A percentile compares a stretch with the other conserved stretches of the same genome.
Conservation (phyloP, 768 basidiomycete species). For the Porpolomopsis calyptriformis region DNA sequence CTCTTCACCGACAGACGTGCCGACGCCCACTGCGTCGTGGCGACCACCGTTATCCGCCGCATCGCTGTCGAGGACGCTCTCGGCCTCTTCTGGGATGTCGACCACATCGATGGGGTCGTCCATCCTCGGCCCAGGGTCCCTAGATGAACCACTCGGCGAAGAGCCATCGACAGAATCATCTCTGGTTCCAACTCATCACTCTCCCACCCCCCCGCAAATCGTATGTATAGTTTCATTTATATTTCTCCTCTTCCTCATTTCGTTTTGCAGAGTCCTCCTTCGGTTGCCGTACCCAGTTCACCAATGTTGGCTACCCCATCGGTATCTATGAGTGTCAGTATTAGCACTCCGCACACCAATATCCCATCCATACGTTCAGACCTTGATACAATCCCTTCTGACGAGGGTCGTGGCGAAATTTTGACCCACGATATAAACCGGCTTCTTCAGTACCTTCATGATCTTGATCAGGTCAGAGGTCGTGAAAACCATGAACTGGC, state of each 20-base stretch:
- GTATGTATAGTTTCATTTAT: slow-evolving; percentile 22
- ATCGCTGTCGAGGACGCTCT: slow-evolving; percentile 3
- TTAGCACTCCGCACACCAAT: slow-evolving; percentile 38
- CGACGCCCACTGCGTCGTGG: slow-evolving; percentile 25
- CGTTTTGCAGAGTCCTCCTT: slow-evolving; percentile 1
- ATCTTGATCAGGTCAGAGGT: slow-evolving; percentile 46
- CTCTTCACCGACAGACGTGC: slow-evolving; percentile 22
- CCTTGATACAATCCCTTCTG: slow-evolving; percentile 33
- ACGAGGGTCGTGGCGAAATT: slow-evolving; percentile 32
- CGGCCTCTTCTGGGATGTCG: slow-evolving; percentile 27
- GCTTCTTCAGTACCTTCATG: slow-evolving; percentile 45
- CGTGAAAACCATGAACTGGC: slow-evolving; percentile 55
- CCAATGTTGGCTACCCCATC: slow-evolving; percentile 9
- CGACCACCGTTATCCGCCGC: slow-evolving; percentile 17
- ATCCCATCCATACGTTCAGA: slow-evolving; percentile 38
- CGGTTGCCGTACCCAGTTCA: slow-evolving; percentile 5
- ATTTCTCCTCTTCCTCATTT: background rate
- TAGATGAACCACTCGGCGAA: slow-evolving; percentile 19
- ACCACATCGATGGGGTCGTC: slow-evolving; percentile 35
- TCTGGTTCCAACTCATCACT: slow-evolving; percentile 37
- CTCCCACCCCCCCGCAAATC: slow-evolving; percentile 16
- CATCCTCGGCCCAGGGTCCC: slow-evolving; percentile 24
- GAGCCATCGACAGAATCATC: slow-evolving; percentile 39
- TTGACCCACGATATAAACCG: slow-evolving; percentile 38
- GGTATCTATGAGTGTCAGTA: slow-evolving; percentile 35